Evolutionary conservation across 2,329 filamentous ascomycete genomes (phyloP).

Genomic region (Colletotrichum caudatum): DNA sequence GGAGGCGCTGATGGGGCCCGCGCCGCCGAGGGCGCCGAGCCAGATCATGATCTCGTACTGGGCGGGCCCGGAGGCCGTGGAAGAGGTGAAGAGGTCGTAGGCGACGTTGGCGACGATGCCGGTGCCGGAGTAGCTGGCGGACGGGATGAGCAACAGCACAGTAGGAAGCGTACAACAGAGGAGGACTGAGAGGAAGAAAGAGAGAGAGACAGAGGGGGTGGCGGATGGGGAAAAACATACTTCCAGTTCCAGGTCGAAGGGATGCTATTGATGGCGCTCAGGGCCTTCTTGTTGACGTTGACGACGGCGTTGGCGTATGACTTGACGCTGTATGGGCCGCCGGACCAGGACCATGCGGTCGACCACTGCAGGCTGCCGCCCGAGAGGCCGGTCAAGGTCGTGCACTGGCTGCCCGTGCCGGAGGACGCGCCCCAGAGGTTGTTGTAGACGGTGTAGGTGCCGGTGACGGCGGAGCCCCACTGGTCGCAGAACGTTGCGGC

Average conservation of each 20-base stretch:
- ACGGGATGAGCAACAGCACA: not conserved
- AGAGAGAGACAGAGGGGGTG: not conserved
- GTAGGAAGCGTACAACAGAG: not conserved
- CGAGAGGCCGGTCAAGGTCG: conserved; percentile 51
- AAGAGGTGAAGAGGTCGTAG: conserved; percentile 71
- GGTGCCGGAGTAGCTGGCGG: conserved; percentile 50
- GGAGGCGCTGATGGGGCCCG: conserved; percentile 64
- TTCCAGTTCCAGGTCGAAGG: conserved; percentile 50
- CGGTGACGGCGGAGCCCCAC: conserved; percentile 43
- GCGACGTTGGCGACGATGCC: conserved; percentile 65
- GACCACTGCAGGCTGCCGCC: conserved; percentile 54
- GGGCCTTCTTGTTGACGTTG: conserved; percentile 45
- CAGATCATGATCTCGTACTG: conserved; percentile 76
- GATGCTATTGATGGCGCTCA: conserved; percentile 51
- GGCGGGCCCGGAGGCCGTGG: conserved; percentile 55
- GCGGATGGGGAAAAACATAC: conserved; percentile 38
- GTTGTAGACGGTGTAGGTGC: conserved; percentile 52
- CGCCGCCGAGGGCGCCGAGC: conserved; percentile 68
- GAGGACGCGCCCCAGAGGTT: conserved; percentile 55
- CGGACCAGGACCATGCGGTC: conserved; percentile 56
- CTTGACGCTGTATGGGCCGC: conserved; percentile 55
- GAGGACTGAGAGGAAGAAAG: no score
- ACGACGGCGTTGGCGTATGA: conserved; percentile 55
- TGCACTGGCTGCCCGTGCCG: conserved; percentile 55
- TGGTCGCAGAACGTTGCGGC: conserved; percentile 45